Conservation (phyloP, 2,329 filamentous ascomycete species). For the Colletotrichum falcatum region DNA sequence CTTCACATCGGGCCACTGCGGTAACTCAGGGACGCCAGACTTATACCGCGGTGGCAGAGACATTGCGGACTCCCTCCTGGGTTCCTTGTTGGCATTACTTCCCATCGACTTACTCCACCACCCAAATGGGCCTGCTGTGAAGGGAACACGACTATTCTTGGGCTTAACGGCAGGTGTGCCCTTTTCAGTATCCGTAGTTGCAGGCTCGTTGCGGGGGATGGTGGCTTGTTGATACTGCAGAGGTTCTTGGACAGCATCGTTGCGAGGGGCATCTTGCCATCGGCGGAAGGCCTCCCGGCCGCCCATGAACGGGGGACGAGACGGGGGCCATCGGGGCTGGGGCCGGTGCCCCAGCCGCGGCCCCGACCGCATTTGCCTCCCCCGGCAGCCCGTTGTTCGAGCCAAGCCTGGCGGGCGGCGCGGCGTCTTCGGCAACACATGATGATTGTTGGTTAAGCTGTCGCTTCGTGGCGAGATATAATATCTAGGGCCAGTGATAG, state of each 20-base stretch:
- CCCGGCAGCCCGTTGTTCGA: conserved; percentile 28
- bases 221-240: not conserved
- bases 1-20: not conserved
- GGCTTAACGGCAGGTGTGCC: not conserved
- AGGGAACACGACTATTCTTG: conserved; percentile 11
- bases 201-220: not conserved
- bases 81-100: not conserved
- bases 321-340: conserved; percentile 1
- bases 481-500: not conserved
- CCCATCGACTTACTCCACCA: conserved; percentile 13
- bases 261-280: conserved; percentile 17
- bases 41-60: conserved; percentile 23
- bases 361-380: conserved; percentile 19
- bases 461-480: not conserved
- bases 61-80: conserved; percentile 15
- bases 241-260: not conserved
- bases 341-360: conserved; percentile 6
- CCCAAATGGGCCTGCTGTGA: conserved; percentile 19
- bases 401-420: conserved; percentile 34
- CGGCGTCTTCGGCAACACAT: conserved; percentile 34
- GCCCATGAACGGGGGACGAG: conserved; percentile 22
- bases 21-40: conserved; percentile 10
- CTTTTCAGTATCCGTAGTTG: conserved; percentile 16
- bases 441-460: not conserved
- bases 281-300: conserved; percentile 16